Evolutionary conservation across 352 stramenopile species (phyloP).

Genomic region (Phytophthora idaei): DNA sequence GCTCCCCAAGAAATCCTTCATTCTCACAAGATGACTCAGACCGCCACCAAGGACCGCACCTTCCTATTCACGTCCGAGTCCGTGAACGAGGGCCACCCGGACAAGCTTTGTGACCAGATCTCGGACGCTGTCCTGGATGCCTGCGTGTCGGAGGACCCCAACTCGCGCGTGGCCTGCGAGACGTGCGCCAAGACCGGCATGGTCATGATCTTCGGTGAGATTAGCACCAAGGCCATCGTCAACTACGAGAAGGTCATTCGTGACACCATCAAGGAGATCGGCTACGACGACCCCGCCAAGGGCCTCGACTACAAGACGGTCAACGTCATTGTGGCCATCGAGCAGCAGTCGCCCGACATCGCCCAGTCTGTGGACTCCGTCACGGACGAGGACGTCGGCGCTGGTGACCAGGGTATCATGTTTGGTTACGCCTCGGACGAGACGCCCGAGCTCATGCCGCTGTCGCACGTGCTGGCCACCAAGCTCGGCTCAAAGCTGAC

Average conservation of each 20-base stretch:
- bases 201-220: constrained; percentile 99
- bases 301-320: constrained; percentile 99
- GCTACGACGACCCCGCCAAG: constrained; percentile 99
- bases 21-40: constrained; percentile 61
- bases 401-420: constrained; percentile 97
- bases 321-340: constrained; percentile 99
- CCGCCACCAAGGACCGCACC: constrained; percentile 58
- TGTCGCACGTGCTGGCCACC: constrained; percentile 98
- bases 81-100: constrained; percentile 99
- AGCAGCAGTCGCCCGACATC: constrained; percentile 99
- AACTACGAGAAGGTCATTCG: constrained; percentile 99
- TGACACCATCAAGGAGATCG: constrained; percentile 99
- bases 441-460: constrained; percentile 97
- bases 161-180: constrained; percentile 98
- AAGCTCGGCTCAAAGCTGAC: constrained; percentile 96
- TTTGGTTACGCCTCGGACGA: constrained; percentile 98
- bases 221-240: constrained; percentile 98
- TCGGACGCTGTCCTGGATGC: constrained; percentile 99
- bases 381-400: constrained; percentile 97
- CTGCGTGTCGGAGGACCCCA: constrained; percentile 97
- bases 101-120: constrained; percentile 99
- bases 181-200: constrained; percentile 99
- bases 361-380: constrained; percentile 97
- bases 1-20: constrained; percentile 2
- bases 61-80: constrained; percentile 99